A percentile compares a stretch with the other conserved stretches of the same genome.
phyloP scores from a whole-genome alignment of 495 filamentous ascomycete genomes.

The Aspergillus heteromorphus region DNA sequence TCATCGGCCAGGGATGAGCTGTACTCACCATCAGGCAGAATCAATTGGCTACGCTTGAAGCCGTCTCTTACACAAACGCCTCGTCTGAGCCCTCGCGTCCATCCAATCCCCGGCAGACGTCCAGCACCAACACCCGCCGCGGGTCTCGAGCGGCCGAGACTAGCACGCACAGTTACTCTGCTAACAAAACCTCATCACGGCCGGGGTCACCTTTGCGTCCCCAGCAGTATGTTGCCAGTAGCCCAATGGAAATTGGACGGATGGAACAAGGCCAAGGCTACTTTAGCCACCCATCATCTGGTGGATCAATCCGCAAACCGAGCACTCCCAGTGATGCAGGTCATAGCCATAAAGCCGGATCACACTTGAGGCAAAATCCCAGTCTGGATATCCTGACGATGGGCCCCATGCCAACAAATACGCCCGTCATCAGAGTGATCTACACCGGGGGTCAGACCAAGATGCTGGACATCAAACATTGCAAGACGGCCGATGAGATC shows the following conservation, averaged over 20 bases:
- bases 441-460: constrained; percentile 86
- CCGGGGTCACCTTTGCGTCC: constrained; percentile 63
- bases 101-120: constrained; percentile 46
- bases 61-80: constrained; percentile 49
- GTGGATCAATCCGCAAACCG: constrained; percentile 43
- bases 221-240: constrained; percentile 42
- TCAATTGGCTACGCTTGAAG: constrained; percentile 39
- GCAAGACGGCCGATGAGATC: constrained; percentile 85
- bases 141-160: constrained; percentile 64
- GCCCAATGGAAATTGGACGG: constrained; percentile 45
- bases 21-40: constrained; percentile 29
- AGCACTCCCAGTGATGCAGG: constrained; percentile 36
- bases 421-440: constrained; percentile 84
- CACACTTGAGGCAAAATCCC: constrained; percentile 51
- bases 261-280: constrained; percentile 50
- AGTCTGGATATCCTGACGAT: constrained; percentile 79
- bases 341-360: constrained; percentile 32
- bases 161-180: constrained; percentile 20
- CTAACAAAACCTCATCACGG: constrained; percentile 55
- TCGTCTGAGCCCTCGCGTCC: constrained; percentile 65
- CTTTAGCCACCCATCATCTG: constrained; percentile 45
- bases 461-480: constrained; percentile 82
- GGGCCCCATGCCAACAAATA: constrained; percentile 69
- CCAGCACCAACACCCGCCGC: constrained; percentile 63
- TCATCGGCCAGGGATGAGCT: not conserved